These are phyloP conservation scores for Talaromyces rugulosus DNA, from an alignment of 2,329 filamentous ascomycete species.

Conservation along the genomic window DNA sequence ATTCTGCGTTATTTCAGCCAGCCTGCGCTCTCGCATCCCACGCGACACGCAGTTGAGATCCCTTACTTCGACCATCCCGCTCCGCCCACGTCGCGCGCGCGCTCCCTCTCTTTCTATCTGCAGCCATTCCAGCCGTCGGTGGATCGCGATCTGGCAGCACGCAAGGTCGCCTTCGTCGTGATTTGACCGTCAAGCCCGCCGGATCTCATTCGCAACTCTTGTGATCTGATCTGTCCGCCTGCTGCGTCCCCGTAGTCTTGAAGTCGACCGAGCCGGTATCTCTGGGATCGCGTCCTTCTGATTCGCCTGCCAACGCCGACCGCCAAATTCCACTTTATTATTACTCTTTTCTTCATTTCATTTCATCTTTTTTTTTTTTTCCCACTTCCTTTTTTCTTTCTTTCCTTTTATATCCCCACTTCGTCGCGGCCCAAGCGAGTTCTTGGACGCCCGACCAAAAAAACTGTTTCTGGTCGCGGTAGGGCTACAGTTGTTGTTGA, in stretches of 20 bases:
- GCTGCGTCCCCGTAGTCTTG: conserved; percentile 15
- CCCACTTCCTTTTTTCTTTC: neutral
- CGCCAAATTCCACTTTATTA: conserved; percentile 2
- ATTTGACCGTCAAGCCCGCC: neutral
- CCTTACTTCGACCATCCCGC: conserved; percentile 1
- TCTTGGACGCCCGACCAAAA: neutral
- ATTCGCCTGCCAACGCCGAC: neutral
- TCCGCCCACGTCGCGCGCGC: neutral
- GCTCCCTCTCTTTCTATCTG: neutral
- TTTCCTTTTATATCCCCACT: neutral
- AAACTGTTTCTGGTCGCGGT: conserved; percentile 7
- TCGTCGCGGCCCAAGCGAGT: neutral
- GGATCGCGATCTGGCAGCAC: conserved; percentile 4
- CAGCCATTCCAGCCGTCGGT: neutral
- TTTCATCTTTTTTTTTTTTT: neutral
- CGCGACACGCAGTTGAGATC: neutral
- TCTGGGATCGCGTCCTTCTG: neutral
- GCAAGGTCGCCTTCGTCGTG: neutral
- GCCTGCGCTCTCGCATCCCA: neutral
- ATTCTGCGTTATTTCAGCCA: neutral
- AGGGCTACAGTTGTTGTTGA: neutral
- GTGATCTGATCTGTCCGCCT: conserved; percentile 26
- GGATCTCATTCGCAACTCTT: neutral
- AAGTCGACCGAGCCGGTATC: neutral
- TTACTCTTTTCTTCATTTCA: neutral